phyloP scores from a whole-genome alignment of 108 stramenopile species.

The Epithemia pelagica region DNA sequence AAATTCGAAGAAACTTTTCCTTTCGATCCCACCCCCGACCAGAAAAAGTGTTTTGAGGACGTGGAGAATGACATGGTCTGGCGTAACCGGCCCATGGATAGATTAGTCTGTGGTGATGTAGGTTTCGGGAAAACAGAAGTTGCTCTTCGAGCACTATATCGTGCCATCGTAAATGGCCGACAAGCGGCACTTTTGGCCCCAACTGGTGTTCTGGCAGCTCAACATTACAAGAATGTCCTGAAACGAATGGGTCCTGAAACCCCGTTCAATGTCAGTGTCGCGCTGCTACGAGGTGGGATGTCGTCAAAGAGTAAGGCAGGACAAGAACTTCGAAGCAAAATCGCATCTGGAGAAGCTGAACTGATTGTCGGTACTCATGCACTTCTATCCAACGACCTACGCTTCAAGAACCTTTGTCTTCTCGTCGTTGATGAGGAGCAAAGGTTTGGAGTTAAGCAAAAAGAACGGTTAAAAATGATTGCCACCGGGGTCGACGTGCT shows the following conservation, averaged over 20 bases:
- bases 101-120: slow-evolving; percentile 94
- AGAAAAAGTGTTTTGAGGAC: slow-evolving; percentile 77
- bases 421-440: slow-evolving; percentile 96
- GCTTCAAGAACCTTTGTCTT: slow-evolving; percentile 84
- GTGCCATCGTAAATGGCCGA: slow-evolving; percentile 70
- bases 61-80: slow-evolving; percentile 95
- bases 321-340: slow-evolving; percentile 52
- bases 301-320: slow-evolving; percentile 63
- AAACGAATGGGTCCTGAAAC: slow-evolving; percentile 69
- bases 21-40: slow-evolving; percentile 83
- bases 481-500: slow-evolving; percentile 87
- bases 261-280: slow-evolving; percentile 46
- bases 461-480: slow-evolving; percentile 88
- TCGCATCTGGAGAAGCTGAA: slow-evolving; percentile 57
- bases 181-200: slow-evolving; percentile 93
- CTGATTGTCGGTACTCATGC: slow-evolving; percentile 94
- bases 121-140: slow-evolving; percentile 99
- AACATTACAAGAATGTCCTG: slow-evolving; percentile 77
- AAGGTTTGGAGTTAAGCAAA: slow-evolving; percentile 94
- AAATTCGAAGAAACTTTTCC: slow-evolving; percentile 68
- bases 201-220: slow-evolving; percentile 89
- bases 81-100: slow-evolving; percentile 91
- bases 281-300: slow-evolving; percentile 68
- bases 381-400: slow-evolving; percentile 61
- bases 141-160: slow-evolving; percentile 84